phyloP scores from a whole-genome alignment of 805 yeast genomes.

The Vanderwaltozyma verrucispora region DNA sequence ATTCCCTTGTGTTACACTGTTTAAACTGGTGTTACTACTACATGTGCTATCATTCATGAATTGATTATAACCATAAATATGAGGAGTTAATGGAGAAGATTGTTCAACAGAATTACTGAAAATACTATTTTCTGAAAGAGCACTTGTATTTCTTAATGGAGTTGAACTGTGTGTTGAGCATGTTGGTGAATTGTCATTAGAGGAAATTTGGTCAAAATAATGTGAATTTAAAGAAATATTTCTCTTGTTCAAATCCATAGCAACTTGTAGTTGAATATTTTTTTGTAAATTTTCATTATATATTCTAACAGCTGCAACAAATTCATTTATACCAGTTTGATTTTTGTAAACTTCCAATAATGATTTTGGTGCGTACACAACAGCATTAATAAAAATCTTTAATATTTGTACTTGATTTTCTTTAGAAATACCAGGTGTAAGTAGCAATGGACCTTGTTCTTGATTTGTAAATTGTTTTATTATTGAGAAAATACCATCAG shows the following conservation, averaged over 20 bases:
- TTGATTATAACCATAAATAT: slow-evolving; percentile 23
- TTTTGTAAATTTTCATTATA: slow-evolving; percentile 19
- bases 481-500: slow-evolving; percentile 24
- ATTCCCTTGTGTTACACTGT: slow-evolving; percentile 14
- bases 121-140: slow-evolving; percentile 24
- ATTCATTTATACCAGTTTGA: slow-evolving; percentile 14
- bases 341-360: slow-evolving; percentile 19
- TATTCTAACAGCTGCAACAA: slow-evolving; percentile 15
- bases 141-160: slow-evolving; percentile 26
- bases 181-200: slow-evolving; percentile 20
- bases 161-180: slow-evolving; percentile 21
- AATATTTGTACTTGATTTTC: slow-evolving; percentile 17
- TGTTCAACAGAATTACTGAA: slow-evolving; percentile 19
- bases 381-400: slow-evolving; percentile 18
- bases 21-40: slow-evolving; percentile 20
- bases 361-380: slow-evolving; percentile 17
- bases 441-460: slow-evolving; percentile 24
- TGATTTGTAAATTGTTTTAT: slow-evolving; percentile 23
- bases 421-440: slow-evolving; percentile 16
- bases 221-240: background rate
- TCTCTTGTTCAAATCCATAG: slow-evolving; percentile 12
- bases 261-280: slow-evolving; percentile 19
- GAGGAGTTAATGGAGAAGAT: slow-evolving; percentile 27
- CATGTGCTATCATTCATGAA: slow-evolving; percentile 19
- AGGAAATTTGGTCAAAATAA: background rate